Base-by-base conservation (phyloP, 1,284 basidiomycete genomes). In the Cutaneotrichosporon cavernicola region DNA sequence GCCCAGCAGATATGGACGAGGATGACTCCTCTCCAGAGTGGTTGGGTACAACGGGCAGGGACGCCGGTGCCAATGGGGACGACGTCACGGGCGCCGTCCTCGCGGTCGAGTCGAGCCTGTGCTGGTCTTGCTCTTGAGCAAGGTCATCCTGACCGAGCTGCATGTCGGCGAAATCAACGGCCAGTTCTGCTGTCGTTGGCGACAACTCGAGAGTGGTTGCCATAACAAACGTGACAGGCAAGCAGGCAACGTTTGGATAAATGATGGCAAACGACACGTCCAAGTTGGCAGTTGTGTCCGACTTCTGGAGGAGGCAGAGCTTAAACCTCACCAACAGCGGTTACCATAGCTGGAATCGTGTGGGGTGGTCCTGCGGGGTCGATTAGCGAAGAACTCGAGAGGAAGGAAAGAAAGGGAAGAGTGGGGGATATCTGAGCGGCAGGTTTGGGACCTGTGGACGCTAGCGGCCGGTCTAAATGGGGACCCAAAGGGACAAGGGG, bases 1-100 rank as follows among this genome's bases (percentile, higher is more conserved):
- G 32, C 14, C 32, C 26, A 5, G 65, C 60, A 5, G 65, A 51
- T 31, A 58, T 47, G 7, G 68, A 69, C 16, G 68, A 64, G 21
- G 61, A 57, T 16, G 61, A 59, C 31, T 58, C 38, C 31, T 49
- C 53, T 21, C 65, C 56, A 10, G 49, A 34, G 56, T 58, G 60
- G 18, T 50, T 16, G 2, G 22, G 43, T n/a, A 30, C 9, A 11
- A 50, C 30, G 22, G 50, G 46, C 18, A 52, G 22, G 4, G 50
- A 53, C 31, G 50, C 30, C 4, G 49, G 38, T 5, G 38, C 50
- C 5, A 49, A 38, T 18, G 58, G 58, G 22, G 58, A 59, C 5
- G 49, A 50, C 11, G 47, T 26, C 9, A 47, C 31, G 4, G 31
- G 43, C 30, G 52, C 51, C 8, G 52, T 34, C 14, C 7, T 18